Base-by-base conservation (phyloP, 2,329 filamentous ascomycete genomes). In the Fusarium pseudocircinatum region DNA sequence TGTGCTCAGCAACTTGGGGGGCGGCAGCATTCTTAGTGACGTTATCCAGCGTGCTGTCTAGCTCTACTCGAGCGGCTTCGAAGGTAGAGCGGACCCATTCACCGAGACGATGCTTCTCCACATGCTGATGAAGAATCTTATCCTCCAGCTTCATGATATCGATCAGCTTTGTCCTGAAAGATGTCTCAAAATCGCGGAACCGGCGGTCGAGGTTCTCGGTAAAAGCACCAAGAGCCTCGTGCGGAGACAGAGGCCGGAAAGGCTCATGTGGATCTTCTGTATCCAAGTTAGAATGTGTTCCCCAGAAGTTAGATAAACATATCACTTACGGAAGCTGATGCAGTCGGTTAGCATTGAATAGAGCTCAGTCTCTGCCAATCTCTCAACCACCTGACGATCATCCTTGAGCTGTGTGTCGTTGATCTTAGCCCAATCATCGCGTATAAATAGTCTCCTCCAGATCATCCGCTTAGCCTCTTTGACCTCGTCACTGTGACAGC, bases 401-500 rank as follows among this genome's bases (percentile, higher is more conserved):
- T 90, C 90, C 79, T 93, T 92, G 67, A 92, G 86, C 53, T 92
- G 90, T 2, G 93, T 96, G 74, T 94, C 90, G 78, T 96, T 96
- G 79, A 97, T 88, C 66, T 85, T 86, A 32, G 88, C 85, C 96
- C 96, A 99, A 79, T 98, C 90, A 80, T 98, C 95, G 56, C 91
- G 90, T 74, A 96, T 88, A 78, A 93, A 93, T 69, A 94, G 92
- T 60, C 96, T 90, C 79, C 96, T 92, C 96, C 96, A 99, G 70
- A 98, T 93, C 43, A 90, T 83, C 22, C 85, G 83, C 79, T 87
- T 86, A 10, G 87, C 87, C 72, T 91, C 87, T 71, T 87, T 87
- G 50, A 88, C 86, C n/a, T 89, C 87, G 24, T 85, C 90, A 73
- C 84, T 85, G 76, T 81, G 86, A 76, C 86, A 87, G 73, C 84